These are phyloP conservation scores for Hemerocallis citrina DNA, from an alignment of 106 monocot genomes.

Conservation along the genomic window DNA sequence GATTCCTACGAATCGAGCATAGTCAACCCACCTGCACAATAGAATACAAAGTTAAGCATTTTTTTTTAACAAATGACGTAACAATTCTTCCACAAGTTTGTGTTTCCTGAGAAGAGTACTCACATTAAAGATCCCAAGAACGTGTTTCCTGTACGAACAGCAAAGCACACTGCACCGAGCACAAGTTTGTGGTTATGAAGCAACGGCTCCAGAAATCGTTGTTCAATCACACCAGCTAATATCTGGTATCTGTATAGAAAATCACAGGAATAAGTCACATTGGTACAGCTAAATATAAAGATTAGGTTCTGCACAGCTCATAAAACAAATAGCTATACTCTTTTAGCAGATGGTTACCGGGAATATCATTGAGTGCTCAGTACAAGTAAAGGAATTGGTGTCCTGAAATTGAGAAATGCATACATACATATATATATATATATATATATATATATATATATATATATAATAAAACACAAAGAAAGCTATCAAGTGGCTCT, in stretches of 20 bases:
- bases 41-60: neutral
- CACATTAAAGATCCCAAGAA: slow-evolving; percentile 84
- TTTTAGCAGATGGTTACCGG: too few species aligned
- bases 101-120: slow-evolving; percentile 12
- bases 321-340: too few species aligned
- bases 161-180: slow-evolving; percentile 69
- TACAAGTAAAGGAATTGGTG: too few species aligned
- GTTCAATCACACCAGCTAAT: slow-evolving; percentile 73
- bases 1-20: slow-evolving; percentile 53
- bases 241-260: slow-evolving; percentile 47
- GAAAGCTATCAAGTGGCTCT: too few species aligned
- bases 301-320: too few species aligned
- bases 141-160: slow-evolving; percentile 87
- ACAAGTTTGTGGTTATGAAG: slow-evolving; percentile 57
- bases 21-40: slow-evolving; percentile 59
- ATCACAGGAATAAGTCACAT: neutral
- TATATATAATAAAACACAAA: too few species aligned
- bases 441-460: too few species aligned
- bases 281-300: too few species aligned
- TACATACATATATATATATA: too few species aligned
- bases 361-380: too few species aligned
- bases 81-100: too few species aligned
- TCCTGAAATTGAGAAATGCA: too few species aligned
- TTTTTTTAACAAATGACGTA: neutral
- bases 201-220: slow-evolving; percentile 69